Percentiles rank a stretch among this genome's conserved stretches.
Evolutionary conservation across 2,329 filamentous ascomycete genomes (phyloP).

Genomic region (Arthrobotrys sinensis): DNA sequence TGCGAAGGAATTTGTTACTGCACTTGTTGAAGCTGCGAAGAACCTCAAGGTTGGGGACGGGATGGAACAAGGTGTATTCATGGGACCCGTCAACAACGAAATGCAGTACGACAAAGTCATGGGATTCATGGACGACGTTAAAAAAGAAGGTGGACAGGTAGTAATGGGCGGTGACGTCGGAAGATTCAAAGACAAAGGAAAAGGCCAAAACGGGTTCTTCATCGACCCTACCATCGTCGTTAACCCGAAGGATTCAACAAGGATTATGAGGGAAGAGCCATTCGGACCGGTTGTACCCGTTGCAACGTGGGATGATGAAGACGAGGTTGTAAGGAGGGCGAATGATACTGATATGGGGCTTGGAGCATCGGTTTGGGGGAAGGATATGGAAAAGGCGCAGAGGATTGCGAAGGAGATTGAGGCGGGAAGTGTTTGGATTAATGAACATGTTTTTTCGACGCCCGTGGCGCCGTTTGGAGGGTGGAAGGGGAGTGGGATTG

Average conservation of each 20-base stretch:
- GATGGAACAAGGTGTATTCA: conserved; percentile 63
- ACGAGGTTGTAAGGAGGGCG: conserved; percentile 70
- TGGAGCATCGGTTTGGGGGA: conserved; percentile 72
- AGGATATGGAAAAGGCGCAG: conserved; percentile 70
- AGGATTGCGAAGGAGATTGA: conserved; percentile 70
- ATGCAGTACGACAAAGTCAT: conserved; percentile 64
- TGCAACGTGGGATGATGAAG: conserved; percentile 69
- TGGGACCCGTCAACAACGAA: conserved; percentile 63
- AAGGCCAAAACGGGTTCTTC: conserved; percentile 70
- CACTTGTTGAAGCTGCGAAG: conserved; percentile 70
- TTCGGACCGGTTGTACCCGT: conserved; percentile 72
- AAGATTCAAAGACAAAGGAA: conserved; percentile 63
- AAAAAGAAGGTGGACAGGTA: conserved; percentile 60
- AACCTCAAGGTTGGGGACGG: conserved; percentile 70
- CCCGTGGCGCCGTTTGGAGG: conserved; percentile 68
- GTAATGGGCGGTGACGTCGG: conserved; percentile 63
- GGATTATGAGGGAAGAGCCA: conserved; percentile 70
- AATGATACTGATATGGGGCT: conserved; percentile 72
- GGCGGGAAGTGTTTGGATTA: conserved; percentile 74
- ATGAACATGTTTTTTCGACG: conserved; percentile 70
- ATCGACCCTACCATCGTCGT: conserved; percentile 75
- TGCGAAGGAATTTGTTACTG: conserved; percentile 70
- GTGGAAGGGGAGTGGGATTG: conserved; percentile 66
- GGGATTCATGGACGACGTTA: conserved; percentile 63
- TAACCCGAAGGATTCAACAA: conserved; percentile 72